phyloP scores from a whole-genome alignment of 257 asterid species.

The Gentiana dahurica region DNA sequence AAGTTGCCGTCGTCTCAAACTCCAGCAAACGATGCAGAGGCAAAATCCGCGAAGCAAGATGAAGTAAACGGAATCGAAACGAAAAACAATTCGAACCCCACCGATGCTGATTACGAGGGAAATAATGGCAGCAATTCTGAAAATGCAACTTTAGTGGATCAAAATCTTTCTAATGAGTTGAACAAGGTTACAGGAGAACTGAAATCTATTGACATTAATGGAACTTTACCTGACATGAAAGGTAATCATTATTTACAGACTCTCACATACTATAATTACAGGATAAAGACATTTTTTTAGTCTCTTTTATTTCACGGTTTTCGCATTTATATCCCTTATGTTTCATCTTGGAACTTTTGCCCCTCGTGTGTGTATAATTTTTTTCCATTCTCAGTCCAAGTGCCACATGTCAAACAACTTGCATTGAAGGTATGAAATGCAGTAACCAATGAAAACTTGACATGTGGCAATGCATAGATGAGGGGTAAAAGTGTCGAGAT shows the following conservation, averaged over 20 bases:
- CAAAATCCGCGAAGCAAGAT: constrained; percentile 27
- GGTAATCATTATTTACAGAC: constrained; percentile 25
- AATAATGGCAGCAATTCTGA: constrained; percentile 15
- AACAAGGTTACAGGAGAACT: constrained; percentile 40
- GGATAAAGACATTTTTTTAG: not conserved
- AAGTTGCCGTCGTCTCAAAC: constrained; percentile 34
- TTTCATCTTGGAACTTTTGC: no score
- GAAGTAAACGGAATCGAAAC: constrained; percentile 27
- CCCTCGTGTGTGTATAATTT: no score
- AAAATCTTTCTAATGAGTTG: constrained; percentile 24
- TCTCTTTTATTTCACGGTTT: constrained; percentile 1
- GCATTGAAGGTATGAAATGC: no score
- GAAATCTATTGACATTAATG: constrained; percentile 37
- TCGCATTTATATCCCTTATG: no score
- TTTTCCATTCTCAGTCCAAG: no score
- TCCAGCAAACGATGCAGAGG: constrained; percentile 38
- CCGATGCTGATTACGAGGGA: constrained; percentile 19
- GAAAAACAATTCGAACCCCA: constrained; percentile 19
- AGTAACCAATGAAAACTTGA: no score
- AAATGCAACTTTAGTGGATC: constrained; percentile 19
- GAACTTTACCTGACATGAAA: constrained; percentile 20
- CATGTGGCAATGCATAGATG: no score
- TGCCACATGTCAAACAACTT: no score
- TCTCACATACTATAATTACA: not conserved
- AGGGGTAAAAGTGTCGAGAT: no score